Evolutionary conservation across 2,329 filamentous ascomycete species (phyloP), one percentile per base, ranked within the genome.

Genomic region (Cladophialophora exuberans): DNA sequence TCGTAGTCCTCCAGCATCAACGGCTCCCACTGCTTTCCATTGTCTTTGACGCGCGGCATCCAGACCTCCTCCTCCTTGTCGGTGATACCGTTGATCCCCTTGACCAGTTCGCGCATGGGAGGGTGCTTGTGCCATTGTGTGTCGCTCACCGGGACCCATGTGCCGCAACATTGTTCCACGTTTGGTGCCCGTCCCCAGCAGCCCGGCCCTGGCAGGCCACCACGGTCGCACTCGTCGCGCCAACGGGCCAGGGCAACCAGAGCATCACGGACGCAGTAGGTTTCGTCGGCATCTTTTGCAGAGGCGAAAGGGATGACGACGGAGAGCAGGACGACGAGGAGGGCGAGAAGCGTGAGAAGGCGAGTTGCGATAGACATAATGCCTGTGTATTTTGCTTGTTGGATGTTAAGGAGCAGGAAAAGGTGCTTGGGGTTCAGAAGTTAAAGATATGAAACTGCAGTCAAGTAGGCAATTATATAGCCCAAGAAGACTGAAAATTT

Each of bases 161-260:
- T 25, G 30, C 45, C 45, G 31, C 45, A 48, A 31, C 45, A 48
- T 26, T 31, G 45, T 15, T 48, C 45, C 3, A 48, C 13, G 6
- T 6, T 35, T 5, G 45, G 45, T 5, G 45, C 45, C 13, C 33
- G 28, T 2, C 15, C 22, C 45, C 45, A 48, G 30, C 45, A 48
- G 20, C 26, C 13, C 2, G 3, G 6, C 4, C 28, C 28, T 7
- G 45, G 15, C 17, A 48, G 31, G 20, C 13, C 25, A 17, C 25
- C n/a, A 4, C n/a, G 3, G 23, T 45, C 28, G 25, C 25, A 45
- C 6, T 45, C 20, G 20, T 9, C 4, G 25, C 42, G 42, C 42
- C 42, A 45, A 17, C 26, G 26, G 4, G 42, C 42, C 42, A 45
- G n/a, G 3, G 42, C 42, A 17, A 31, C 42, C 7, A 45, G 42